Evolutionary conservation across 345 rosid species (phyloP), one percentile per base, ranked within the genome.

Genomic region (Eucalyptus tenuipes): DNA sequence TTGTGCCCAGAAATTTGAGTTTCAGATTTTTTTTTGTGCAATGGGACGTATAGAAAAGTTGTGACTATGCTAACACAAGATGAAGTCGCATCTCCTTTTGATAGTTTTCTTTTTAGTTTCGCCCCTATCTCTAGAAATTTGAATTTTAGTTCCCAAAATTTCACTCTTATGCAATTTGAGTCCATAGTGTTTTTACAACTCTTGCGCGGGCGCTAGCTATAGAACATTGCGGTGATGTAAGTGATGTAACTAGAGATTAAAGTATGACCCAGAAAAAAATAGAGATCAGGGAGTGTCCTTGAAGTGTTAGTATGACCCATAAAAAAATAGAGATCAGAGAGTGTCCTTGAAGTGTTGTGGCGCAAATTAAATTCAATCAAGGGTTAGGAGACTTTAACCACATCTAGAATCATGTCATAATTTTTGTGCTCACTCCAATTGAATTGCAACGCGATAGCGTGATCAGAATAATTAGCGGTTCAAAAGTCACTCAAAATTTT

Each of bases 21-120:
- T 0, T 14, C 0, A 4, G 7, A 29, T 18, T 64, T 64, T 64
- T n/a, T 31, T 1, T 31, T 0, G 11, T 31, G 80, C 42, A 4
- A 33, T 16, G 80, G 24, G 80, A 31, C 37, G 2, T 14, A 29
- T n/a, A 64, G 37, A 4, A n/a, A n/a, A 64, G 71, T 13, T 64
- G 71, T 7, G n/a, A n/a, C 71, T 64, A 64, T 64, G 5, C 24
- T 68, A 16, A 68, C 12, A 31, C 40, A 10, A 31, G 80, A 68
- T 17, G 80, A 68, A 68, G 80, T 17, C 6, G 6, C 80, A 33
- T 68, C 24, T 33, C 22, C 80, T 68, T 68, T 68, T 5, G 80
- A 33, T 33, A 4, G 42, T 33, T 68, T 33, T 68, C 80, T 16
- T 33, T 17, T 33, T 33, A 33, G 20, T 33, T 68, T 68, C 1